phyloP scores from a whole-genome alignment of 768 basidiomycete species.

The Lyophyllum semitale region DNA sequence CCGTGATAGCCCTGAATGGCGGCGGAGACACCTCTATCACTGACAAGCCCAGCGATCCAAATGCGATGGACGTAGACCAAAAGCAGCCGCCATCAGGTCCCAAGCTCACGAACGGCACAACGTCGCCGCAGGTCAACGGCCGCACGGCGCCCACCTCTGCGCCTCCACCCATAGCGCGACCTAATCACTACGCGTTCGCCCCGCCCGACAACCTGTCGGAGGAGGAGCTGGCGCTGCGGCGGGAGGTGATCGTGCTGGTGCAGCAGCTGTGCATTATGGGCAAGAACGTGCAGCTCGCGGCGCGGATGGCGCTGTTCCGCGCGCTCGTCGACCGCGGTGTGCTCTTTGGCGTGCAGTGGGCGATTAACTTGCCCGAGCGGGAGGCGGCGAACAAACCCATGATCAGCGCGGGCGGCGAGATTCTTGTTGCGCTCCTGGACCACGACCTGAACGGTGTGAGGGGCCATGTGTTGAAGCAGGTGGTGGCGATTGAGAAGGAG shows the following conservation, averaged over 20 bases:
- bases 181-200: conserved; percentile 49
- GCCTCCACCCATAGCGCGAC: conserved; percentile 20
- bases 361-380: conserved; percentile 68
- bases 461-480: conserved; percentile 81
- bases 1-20: conserved; percentile 41
- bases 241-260: conserved; percentile 83
- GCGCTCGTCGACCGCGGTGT: conserved; percentile 86
- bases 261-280: conserved; percentile 95
- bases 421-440: conserved; percentile 83
- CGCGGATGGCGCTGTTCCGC: conserved; percentile 84
- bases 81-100: conserved; percentile 26
- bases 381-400: conserved; percentile 52
- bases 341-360: conserved; percentile 92
- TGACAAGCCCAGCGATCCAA: conserved; percentile 28
- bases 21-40: conserved; percentile 37
- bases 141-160: conserved; percentile 11
- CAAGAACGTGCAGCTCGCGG: conserved; percentile 91
- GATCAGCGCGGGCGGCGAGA: conserved; percentile 83
- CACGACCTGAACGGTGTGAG: conserved; percentile 90
- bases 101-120: conserved; percentile 30
- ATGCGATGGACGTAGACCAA: conserved; percentile 42
- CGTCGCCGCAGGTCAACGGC: conserved; percentile 24
- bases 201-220: conserved; percentile 59
- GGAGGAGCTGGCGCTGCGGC: conserved; percentile 56
- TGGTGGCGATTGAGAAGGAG: conserved; percentile 69